Base-by-base conservation (phyloP, 345 rosid species). In the Populus simonii region DNA sequence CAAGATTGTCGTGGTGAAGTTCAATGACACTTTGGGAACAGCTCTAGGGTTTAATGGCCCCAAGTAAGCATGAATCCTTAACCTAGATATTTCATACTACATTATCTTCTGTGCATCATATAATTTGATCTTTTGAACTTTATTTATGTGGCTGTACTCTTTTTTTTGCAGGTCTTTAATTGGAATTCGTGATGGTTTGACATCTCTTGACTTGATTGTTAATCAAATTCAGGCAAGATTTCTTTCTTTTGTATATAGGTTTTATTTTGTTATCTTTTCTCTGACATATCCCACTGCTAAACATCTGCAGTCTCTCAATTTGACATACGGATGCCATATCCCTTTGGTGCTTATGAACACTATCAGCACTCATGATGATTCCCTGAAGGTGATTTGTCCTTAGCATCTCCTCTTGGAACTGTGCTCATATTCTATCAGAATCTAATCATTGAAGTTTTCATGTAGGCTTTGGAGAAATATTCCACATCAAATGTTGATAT, bases 1-100 rank as follows among this genome's bases (percentile, higher is more conserved):
- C 76, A 85, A 87, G 80, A 88, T 89, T 80, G 90, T 85, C 57
- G 87, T 90, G 74, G 82, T 90, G 83, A 89, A 84, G 83, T 81
- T 77, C 70, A 85, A 80, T 74, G 79, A 76, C 69, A 74, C 82
- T 59, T 78, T 78, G 75, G 90, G 88, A 80, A 84, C 83, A 63
- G 45, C 76, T 72, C 70, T 90, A 77, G 89, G 89, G 39, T 85
- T 82, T 39, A 69, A 36, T 78, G 89, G 91, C 51, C 90, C 89
- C 53, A 86, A 81, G 92, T 90, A 80, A 87, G 89, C 41, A 10
- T 53, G 36, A 7, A 67, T 53, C 41, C 3, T 77, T 16, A 13
- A 33, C 71, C 20, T 80, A 45, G 29, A 51, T 36, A 39, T 20
- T 71, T 81, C n/a, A 25, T 70, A 31, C 41, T 39, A 1, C 10